phyloP scores from a whole-genome alignment of 345 rosid species.

The Gossypium raimondii region DNA sequence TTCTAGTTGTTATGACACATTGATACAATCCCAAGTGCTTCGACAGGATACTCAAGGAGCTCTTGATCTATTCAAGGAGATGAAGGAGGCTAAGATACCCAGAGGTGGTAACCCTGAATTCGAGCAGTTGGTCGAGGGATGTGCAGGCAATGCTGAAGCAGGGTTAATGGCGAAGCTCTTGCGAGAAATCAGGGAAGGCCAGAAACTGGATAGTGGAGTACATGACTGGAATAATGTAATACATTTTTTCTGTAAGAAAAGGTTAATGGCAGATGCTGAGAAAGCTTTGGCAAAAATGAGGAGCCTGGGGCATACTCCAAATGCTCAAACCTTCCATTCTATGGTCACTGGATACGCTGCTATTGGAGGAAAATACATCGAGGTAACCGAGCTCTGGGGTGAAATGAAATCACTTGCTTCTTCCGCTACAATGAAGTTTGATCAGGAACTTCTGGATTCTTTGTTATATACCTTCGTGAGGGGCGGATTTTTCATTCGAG shows the following conservation, averaged over 20 bases:
- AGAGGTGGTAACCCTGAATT: slow-evolving; percentile 56
- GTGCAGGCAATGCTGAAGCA: slow-evolving; percentile 56
- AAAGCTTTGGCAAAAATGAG: slow-evolving; percentile 83
- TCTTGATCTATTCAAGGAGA: slow-evolving; percentile 65
- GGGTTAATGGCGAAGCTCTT: slow-evolving; percentile 83
- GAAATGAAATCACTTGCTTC: slow-evolving; percentile 81
- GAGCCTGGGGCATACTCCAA: slow-evolving; percentile 74
- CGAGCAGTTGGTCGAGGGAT: slow-evolving; percentile 61
- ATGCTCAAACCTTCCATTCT: slow-evolving; percentile 93
- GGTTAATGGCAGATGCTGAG: slow-evolving; percentile 93
- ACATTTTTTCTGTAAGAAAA: slow-evolving; percentile 83
- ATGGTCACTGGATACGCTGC: slow-evolving; percentile 94
- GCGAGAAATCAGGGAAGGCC: slow-evolving; percentile 75
- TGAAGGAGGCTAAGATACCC: slow-evolving; percentile 65
- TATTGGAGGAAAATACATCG: slow-evolving; percentile 72
- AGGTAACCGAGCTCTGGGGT: slow-evolving; percentile 95
- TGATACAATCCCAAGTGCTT: slow-evolving; percentile 57
- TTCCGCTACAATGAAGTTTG: slow-evolving; percentile 67
- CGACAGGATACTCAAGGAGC: slow-evolving; percentile 74
- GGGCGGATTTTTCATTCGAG: slow-evolving; percentile 79
- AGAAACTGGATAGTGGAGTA: slow-evolving; percentile 62
- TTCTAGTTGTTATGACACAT: slow-evolving; percentile 64
- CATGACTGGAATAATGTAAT: slow-evolving; percentile 92
- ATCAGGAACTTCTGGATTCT: slow-evolving; percentile 88
- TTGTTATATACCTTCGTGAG: slow-evolving; percentile 84